Base-by-base conservation (phyloP, 768 basidiomycete genomes). In the Gloeostereum incarnatum region DNA sequence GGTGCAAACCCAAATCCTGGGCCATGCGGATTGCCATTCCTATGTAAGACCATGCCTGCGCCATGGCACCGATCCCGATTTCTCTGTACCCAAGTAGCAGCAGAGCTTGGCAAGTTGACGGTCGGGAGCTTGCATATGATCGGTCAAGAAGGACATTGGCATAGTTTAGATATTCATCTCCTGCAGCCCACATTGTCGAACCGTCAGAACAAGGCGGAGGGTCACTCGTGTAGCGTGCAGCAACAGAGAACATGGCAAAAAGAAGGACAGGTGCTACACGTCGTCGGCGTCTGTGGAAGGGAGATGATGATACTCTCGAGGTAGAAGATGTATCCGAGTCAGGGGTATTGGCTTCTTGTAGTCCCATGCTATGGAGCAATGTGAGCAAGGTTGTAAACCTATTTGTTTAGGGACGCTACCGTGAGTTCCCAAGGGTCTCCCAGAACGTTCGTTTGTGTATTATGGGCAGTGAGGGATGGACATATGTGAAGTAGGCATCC, bases 21-120 rank as follows among this genome's bases (percentile, higher is more conserved):
- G 87, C 87, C 87, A 92, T 90, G n/a, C 90, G 72, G 25, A 92
- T 79, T 0, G 83, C 88, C 81, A 88, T 85, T 8, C 89, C 88
- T 14, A 79, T 72, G 51, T 82, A 88, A 7, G 78, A 71, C 90
- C 89, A 93, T 22, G 85, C 81, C 56, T 82, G 76, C 6, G 82
- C 81, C 88, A 91, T 93, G 13, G 85, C 77, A 31, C 86, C 90
- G 42, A 90, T 84, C 2, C 90, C 90, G 29, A 89, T 72, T 57
- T 93, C 88, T 6, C 89, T 70, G 52, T 84, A 91, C 5, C 81
- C 82, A 61, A 91, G 70, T 7, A 93, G 68, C 7, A 93, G 66
- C 14, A 92, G 59, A 4, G 88, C 78, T 52, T 90, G 87, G 33
- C 80, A 80, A 0, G 84, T 90, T 8, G 76, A 73, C 4, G 84